Evolutionary conservation across 768 basidiomycete genomes (phyloP).

Genomic region (Xerocomus spinulosus): DNA sequence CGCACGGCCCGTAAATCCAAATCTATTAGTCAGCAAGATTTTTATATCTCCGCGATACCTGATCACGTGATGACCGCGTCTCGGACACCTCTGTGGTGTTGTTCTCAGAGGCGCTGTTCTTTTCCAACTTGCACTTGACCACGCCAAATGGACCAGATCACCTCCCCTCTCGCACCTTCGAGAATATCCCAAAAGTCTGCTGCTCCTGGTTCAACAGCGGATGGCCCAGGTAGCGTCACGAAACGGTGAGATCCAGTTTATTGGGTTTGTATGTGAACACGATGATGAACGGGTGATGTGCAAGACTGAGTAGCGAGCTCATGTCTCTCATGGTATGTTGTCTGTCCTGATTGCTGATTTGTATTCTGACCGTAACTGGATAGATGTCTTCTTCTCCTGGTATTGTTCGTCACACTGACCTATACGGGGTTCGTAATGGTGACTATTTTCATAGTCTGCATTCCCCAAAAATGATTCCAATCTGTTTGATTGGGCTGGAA

Average conservation of each 20-base stretch:
- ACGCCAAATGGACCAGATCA: conserved; percentile 64
- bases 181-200: conserved; percentile 56
- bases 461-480: conserved; percentile 86
- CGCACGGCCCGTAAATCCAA: too few relatives aligned
- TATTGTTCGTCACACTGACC: conserved; percentile 50
- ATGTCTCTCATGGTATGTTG: conserved; percentile 82
- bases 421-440: background rate
- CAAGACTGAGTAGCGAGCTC: conserved; percentile 73
- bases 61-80: conserved; percentile 33
- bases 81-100: background rate
- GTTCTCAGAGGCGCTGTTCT: background rate
- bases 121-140: conserved; percentile 10
- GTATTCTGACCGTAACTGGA: conserved; percentile 6
- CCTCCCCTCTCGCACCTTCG: conserved; percentile 56
- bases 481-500: conserved; percentile 87
- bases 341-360: background rate
- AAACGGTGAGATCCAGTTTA: conserved; percentile 56
- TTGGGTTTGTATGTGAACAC: background rate
- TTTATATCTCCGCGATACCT: background rate
- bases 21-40: background rate
- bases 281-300: conserved; percentile 2
- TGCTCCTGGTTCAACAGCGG: conserved; percentile 47
- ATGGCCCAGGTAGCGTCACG: conserved; percentile 71
- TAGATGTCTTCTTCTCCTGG: conserved; percentile 90
- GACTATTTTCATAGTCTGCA: conserved; percentile 58